Base-by-base conservation (phyloP, 1,139 yeast species). In the Kazachstania sp. region DNA sequence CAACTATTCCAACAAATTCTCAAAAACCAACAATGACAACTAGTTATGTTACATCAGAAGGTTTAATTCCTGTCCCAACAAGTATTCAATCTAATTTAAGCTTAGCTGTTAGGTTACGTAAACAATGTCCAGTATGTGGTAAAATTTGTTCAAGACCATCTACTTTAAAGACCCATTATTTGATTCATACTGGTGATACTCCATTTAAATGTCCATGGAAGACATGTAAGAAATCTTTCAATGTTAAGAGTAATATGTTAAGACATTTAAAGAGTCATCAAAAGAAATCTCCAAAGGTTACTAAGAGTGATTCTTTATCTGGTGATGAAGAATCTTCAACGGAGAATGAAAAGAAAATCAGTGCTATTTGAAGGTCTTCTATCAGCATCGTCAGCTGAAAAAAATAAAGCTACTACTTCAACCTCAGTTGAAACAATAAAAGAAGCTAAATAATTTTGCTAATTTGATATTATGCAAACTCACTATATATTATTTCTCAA, bases 171-270 rank as follows among this genome's bases (percentile, higher is more conserved):
- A 86, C 94, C 2, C 96, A 87, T 66, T 74, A 78, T 65, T 81
- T 85, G 61, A 81, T 87, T 11, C 96, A 87, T 64, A 86, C 96
- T 0, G 96, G 96, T 4, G 95, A 86, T 61, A 86, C 86, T 60
- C 87, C 94, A 18, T 86, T 79, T 67, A 71, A 70, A 53, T 87
- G 96, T 63, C 75, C 77, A n/a, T 80, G 83, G 78, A 71, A 70
- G 1, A 76, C 75, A 29, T 87, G 96, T 64, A 83, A 81, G 1
- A 78, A 84, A 54, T 62, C 75, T 12, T 87, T 87, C 64, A 76
- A 82, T 36, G 96, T 87, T 23, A 79, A 86, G 56, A 80, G 88
- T 41, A 87, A 87, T 63, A 78, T 87, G 81, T 75, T 86, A 11
- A 71, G 96, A 54, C 96, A 87, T 64, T 74, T 76, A 54, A 79